Evolutionary conservation across 164 flowering plant species (phyloP).

Genomic region (Umbilicus rupestris): DNA sequence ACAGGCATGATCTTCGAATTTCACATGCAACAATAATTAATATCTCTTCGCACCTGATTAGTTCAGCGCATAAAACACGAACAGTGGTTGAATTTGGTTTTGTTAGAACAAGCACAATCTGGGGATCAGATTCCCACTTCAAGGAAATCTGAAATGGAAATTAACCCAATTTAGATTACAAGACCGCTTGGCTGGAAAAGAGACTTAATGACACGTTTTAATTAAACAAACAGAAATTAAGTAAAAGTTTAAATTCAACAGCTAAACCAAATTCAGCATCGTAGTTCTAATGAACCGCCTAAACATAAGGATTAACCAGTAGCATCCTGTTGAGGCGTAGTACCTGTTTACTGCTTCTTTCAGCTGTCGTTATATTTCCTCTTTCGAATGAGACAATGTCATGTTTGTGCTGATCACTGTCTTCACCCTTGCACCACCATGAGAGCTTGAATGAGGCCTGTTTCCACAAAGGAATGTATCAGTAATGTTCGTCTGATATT

Average conservation of each 20-base stretch:
- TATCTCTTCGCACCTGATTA: conserved; percentile 63
- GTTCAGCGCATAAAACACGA: conserved; percentile 59
- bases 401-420: conserved; percentile 86
- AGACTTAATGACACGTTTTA: background rate
- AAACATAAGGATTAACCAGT: too few relatives aligned
- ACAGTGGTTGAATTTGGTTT: conserved; percentile 88
- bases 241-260: background rate
- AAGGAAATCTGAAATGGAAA: conserved; percentile 67
- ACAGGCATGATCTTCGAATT: background rate
- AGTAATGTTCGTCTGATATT: background rate
- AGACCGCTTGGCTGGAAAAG: background rate
- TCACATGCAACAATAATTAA: background rate
- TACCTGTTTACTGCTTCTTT: conserved; percentile 97
- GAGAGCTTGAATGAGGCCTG: conserved; percentile 94
- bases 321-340: background rate
- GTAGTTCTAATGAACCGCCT: background rate
- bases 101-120: conserved; percentile 75
- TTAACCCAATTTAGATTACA: conserved; percentile 10
- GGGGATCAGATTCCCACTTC: conserved; percentile 86
- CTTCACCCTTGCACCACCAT: conserved; percentile 79
- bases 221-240: background rate
- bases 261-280: too few relatives aligned
- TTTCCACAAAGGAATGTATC: background rate
- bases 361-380: conserved; percentile 92
- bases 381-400: conserved; percentile 93